Evolutionary conservation across 2,329 filamentous ascomycete species (phyloP).

Genomic region (Claviceps maximensis): DNA sequence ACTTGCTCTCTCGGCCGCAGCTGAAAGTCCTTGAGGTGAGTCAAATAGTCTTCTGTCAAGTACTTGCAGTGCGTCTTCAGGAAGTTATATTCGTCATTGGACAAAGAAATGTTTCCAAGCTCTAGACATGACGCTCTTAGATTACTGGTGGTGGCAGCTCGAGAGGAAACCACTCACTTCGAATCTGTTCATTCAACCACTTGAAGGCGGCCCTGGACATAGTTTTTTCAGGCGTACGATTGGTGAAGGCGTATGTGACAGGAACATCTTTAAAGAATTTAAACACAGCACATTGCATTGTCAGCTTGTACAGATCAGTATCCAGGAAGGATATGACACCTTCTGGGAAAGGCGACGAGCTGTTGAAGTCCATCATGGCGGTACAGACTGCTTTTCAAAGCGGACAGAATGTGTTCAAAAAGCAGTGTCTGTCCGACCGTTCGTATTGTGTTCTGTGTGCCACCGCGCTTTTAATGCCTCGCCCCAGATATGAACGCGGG

Average conservation of each 20-base stretch:
- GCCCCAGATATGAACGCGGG: neutral
- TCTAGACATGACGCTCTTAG: conserved; percentile 32
- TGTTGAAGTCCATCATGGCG: conserved; percentile 48
- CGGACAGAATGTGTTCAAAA: neutral
- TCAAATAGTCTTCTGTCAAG: conserved; percentile 62
- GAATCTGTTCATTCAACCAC: conserved; percentile 77
- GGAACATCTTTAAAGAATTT: conserved; percentile 76
- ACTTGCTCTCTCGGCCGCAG: conserved; percentile 74
- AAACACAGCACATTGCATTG: conserved; percentile 94
- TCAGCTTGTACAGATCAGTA: conserved; percentile 86
- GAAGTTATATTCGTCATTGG: conserved; percentile 67
- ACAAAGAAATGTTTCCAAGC: conserved; percentile 68
- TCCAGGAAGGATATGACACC: conserved; percentile 74
- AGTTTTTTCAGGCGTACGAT: conserved; percentile 88
- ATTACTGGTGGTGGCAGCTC: neutral
- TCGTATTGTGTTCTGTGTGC: neutral
- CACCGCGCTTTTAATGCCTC: neutral
- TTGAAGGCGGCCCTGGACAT: conserved; percentile 68
- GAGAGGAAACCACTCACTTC: conserved; percentile 39
- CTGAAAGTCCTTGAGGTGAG: conserved; percentile 69
- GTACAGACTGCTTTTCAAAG: neutral
- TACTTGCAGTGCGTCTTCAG: conserved; percentile 70
- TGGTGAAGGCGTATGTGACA: conserved; percentile 89
- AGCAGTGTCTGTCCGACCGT: neutral
- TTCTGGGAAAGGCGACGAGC: conserved; percentile 54